A percentile compares a stretch with the other conserved stretches of the same genome.
These are phyloP conservation scores for Fonsecaea multimorphosa DNA, from an alignment of 2,329 filamentous ascomycete genomes.

Conservation along the genomic window DNA sequence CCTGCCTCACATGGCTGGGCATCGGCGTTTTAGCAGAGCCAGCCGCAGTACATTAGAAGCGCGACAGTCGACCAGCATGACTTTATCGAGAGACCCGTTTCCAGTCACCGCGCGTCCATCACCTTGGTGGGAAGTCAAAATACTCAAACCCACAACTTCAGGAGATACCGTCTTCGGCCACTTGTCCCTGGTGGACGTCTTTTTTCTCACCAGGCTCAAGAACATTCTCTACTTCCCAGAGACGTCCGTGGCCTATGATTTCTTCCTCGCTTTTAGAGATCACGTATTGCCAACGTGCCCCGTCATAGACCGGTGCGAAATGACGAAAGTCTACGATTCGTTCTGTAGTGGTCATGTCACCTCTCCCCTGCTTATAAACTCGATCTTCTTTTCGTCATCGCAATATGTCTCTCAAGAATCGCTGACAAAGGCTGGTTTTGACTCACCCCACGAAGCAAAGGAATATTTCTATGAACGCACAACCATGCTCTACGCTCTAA, in stretches of 20 bases:
- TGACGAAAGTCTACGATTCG: not conserved
- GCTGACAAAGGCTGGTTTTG: not conserved
- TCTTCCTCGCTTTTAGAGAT: not conserved
- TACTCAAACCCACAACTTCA: not conserved
- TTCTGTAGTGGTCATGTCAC: not conserved
- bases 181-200: not conserved
- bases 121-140: not conserved
- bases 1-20: conserved; percentile 5
- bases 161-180: not conserved
- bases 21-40: not conserved
- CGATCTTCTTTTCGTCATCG: not conserved
- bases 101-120: not conserved
- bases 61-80: not conserved
- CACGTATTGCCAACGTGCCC: conserved; percentile 7
- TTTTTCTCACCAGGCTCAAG: not conserved
- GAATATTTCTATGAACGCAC: conserved; percentile 3
- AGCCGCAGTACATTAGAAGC: not conserved
- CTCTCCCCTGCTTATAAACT: not conserved
- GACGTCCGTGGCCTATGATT: not conserved
- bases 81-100: not conserved
- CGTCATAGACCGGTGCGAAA: not conserved
- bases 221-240: not conserved
- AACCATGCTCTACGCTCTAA: conserved; percentile 4
- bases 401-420: not conserved
- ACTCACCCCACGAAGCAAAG: not conserved